Evolutionary conservation across 306 rosid genomes (phyloP).

Genomic region (Gillenia trifoliata): DNA sequence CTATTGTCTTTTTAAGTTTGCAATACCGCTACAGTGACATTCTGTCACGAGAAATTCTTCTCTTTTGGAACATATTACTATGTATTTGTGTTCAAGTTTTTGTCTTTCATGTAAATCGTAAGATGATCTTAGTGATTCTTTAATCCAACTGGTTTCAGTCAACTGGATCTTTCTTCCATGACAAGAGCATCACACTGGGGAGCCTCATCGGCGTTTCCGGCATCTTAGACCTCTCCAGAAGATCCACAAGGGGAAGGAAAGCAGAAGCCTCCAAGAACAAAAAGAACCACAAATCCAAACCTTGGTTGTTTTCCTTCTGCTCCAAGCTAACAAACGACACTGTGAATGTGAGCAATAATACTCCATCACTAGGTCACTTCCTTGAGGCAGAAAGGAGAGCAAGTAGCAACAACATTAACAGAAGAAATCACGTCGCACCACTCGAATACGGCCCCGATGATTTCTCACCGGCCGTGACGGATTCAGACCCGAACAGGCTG

Average conservation of each 20-base stretch:
- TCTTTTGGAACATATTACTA: background rate
- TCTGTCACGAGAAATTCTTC: too few relatives aligned
- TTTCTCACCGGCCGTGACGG: constrained; percentile 10
- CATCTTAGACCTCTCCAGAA: constrained; percentile 46
- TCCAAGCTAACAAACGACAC: constrained; percentile 56
- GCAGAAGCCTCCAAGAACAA: constrained; percentile 33
- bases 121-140: background rate
- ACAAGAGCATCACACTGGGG: constrained; percentile 59
- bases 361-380: constrained; percentile 61
- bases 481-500: constrained; percentile 20
- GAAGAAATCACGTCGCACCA: constrained; percentile 25
- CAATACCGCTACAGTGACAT: accelerated
- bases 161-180: constrained; percentile 53
- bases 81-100: background rate
- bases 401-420: constrained; percentile 12
- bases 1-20: too few relatives aligned
- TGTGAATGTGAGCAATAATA: constrained; percentile 31
- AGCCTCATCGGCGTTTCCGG: constrained; percentile 56
- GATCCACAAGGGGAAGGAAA: constrained; percentile 45
- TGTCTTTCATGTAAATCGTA: background rate
- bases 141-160: constrained; percentile 24
- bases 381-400: constrained; percentile 67
- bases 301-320: constrained; percentile 61
- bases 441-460: constrained; percentile 22
- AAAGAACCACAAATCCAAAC: constrained; percentile 43